Conservation (phyloP, 768 basidiomycete genomes). For the Tephrocybe sp. region DNA sequence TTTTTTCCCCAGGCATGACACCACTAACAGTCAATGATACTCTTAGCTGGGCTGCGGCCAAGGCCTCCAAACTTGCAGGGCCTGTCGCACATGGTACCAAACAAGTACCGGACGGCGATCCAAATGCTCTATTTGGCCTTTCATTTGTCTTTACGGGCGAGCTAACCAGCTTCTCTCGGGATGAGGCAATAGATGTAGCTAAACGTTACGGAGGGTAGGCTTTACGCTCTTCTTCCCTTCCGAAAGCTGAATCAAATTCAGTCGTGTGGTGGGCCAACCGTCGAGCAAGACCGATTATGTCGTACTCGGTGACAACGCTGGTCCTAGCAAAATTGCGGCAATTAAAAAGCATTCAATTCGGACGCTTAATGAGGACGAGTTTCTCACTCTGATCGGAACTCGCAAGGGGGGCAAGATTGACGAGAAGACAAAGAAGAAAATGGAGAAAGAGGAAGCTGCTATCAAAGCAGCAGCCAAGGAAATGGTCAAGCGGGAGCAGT, state of each 20-base stretch:
- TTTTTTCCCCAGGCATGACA: neutral
- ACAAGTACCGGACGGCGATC: constrained; percentile 66
- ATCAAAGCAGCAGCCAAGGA: constrained; percentile 72
- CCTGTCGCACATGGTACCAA: constrained; percentile 68
- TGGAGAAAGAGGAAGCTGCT: constrained; percentile 75
- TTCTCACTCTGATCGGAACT: constrained; percentile 77
- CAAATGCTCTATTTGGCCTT: constrained; percentile 78
- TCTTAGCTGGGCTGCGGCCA: constrained; percentile 41
- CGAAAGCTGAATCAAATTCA: constrained; percentile 27
- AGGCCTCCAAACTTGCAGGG: constrained; percentile 60
- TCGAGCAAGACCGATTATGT: constrained; percentile 90
- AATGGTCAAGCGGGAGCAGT: constrained; percentile 72
- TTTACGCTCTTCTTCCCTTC: neutral
- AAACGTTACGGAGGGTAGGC: constrained; percentile 92
- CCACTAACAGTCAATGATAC: neutral
- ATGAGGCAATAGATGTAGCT: constrained; percentile 82
- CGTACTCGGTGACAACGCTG: constrained; percentile 84
- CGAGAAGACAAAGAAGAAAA: constrained; percentile 77
- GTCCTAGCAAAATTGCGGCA: constrained; percentile 81
- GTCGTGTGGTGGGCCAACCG: constrained; percentile 83
- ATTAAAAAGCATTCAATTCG: constrained; percentile 78
- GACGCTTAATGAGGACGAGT: constrained; percentile 84
- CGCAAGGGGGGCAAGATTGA: constrained; percentile 63
- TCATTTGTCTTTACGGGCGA: constrained; percentile 97
- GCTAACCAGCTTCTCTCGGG: constrained; percentile 78